Percentiles rank a stretch among this genome's conserved stretches.
Evolutionary conservation across 192 early-diverging fungal species (phyloP).

Genomic region (Pecoramyces ruminantium): DNA sequence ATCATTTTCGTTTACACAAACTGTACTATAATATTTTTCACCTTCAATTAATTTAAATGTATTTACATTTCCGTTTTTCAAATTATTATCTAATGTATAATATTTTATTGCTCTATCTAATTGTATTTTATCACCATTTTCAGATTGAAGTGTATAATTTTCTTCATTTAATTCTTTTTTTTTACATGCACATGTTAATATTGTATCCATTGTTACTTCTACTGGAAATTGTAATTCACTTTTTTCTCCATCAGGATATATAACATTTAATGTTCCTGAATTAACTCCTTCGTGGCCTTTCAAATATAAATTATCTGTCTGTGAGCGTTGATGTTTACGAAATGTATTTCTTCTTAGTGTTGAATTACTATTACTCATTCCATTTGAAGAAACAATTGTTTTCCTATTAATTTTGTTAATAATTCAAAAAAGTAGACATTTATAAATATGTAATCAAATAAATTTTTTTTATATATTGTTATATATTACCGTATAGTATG

Average conservation of each 20-base stretch:
- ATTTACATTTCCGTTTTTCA: not conserved
- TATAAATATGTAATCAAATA: no score
- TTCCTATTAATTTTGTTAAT: not conserved
- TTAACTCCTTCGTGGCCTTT: not conserved
- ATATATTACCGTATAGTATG: not conserved
- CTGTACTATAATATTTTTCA: conserved; percentile 27
- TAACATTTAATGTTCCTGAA: not conserved
- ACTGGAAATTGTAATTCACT: not conserved
- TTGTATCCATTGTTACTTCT: not conserved
- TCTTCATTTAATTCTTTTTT: not conserved
- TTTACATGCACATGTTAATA: not conserved
- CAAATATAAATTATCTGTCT: not conserved
- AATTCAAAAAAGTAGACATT: no score
- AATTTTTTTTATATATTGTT: no score
- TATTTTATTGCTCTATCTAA: not conserved
- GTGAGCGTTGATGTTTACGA: not conserved
- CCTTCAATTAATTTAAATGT: not conserved
- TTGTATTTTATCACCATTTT: not conserved
- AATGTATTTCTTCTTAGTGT: not conserved
- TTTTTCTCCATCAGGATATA: not conserved
- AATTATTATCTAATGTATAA: not conserved
- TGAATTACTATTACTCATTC: not conserved
- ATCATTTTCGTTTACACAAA: conserved; percentile 22
- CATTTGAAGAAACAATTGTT: not conserved
- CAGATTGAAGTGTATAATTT: not conserved